Conservation (phyloP, 2,329 filamentous ascomycete species). For the Cercospora sp. region DNA sequence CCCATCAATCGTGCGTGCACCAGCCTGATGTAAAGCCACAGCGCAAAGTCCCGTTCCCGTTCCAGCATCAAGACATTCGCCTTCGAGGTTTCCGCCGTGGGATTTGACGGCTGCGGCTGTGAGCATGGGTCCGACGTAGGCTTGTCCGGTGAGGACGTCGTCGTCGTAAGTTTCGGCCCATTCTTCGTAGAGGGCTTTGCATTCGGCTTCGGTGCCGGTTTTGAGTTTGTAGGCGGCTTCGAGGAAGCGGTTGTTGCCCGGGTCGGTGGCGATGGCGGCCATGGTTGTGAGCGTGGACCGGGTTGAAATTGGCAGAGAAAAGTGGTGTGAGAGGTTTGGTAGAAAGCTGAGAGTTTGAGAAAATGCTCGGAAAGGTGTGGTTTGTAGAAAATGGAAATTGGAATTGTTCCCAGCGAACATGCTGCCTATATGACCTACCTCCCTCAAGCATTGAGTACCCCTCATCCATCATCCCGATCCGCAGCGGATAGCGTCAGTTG, state of each 20-base stretch:
- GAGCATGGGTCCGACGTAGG: constrained; percentile 45
- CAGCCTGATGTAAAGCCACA: constrained; percentile 46
- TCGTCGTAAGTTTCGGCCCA: constrained; percentile 50
- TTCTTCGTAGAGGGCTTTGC: constrained; percentile 44
- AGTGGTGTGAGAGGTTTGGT: background rate
- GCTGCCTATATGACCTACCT: background rate
- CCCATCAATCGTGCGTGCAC: constrained; percentile 53
- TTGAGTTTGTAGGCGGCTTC: constrained; percentile 19
- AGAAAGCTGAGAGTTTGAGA: background rate
- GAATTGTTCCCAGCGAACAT: background rate
- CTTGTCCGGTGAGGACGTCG: constrained; percentile 41
- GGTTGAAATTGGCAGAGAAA: background rate
- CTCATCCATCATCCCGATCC: constrained; percentile 10
- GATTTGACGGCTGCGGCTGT: constrained; percentile 18
- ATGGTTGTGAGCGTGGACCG: background rate
- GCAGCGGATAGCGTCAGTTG: constrained; percentile 8
- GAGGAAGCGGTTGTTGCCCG: constrained; percentile 15
- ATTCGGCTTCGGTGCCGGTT: constrained; percentile 16
- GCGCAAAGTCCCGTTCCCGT: constrained; percentile 46
- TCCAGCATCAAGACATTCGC: constrained; percentile 17
- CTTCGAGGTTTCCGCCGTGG: constrained; percentile 18
- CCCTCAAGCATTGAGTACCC: constrained; percentile 3
- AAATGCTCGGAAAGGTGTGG: background rate
- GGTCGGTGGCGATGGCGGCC: constrained; percentile 11
- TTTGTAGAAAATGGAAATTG: background rate